Percentiles rank a stretch among this genome's conserved stretches.
Evolutionary conservation across 1,284 basidiomycete species (phyloP).

Genomic region (Volvariella surrecta): DNA sequence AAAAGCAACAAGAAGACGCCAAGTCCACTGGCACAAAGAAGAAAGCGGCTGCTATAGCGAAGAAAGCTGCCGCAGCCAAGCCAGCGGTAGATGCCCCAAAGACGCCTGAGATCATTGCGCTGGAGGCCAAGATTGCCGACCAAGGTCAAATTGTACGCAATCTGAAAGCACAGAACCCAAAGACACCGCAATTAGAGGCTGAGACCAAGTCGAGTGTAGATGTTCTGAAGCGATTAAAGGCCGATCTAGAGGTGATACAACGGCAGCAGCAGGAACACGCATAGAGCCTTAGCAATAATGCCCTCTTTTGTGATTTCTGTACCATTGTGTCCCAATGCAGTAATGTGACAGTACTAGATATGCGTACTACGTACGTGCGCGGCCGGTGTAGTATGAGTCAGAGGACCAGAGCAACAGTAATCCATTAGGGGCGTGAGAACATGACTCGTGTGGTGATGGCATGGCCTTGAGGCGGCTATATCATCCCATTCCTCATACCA

Average conservation of each 20-base stretch:
- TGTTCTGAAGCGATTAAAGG: slow-evolving; percentile 41
- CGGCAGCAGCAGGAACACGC: too few relatives aligned
- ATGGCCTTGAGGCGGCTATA: too few relatives aligned
- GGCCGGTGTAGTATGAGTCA: too few relatives aligned
- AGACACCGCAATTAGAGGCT: slow-evolving; percentile 57
- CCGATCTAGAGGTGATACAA: slow-evolving; percentile 24
- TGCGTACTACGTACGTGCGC: too few relatives aligned
- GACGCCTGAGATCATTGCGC: slow-evolving; percentile 51
- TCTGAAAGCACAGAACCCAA: slow-evolving; percentile 57
- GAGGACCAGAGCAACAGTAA: too few relatives aligned
- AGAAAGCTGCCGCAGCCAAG: slow-evolving; percentile 23
- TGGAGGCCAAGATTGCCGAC: slow-evolving; percentile 64
- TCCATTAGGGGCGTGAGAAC: too few relatives aligned
- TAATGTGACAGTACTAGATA: too few relatives aligned
- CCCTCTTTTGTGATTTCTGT: too few relatives aligned
- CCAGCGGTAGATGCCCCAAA: slow-evolving; percentile 37
- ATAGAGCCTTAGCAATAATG: too few relatives aligned
- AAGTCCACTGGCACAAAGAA: slow-evolving; percentile 42
- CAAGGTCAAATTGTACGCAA: slow-evolving; percentile 68
- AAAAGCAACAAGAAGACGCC: slow-evolving; percentile 21
- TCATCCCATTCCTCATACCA: too few relatives aligned
- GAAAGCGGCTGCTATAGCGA: slow-evolving; percentile 29
- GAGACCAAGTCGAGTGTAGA: slow-evolving; percentile 54
- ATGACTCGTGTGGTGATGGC: too few relatives aligned
- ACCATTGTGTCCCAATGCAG: too few relatives aligned